phyloP scores from a whole-genome alignment of 1,284 basidiomycete species.

The Cutaneotrichosporon cutaneum region DNA sequence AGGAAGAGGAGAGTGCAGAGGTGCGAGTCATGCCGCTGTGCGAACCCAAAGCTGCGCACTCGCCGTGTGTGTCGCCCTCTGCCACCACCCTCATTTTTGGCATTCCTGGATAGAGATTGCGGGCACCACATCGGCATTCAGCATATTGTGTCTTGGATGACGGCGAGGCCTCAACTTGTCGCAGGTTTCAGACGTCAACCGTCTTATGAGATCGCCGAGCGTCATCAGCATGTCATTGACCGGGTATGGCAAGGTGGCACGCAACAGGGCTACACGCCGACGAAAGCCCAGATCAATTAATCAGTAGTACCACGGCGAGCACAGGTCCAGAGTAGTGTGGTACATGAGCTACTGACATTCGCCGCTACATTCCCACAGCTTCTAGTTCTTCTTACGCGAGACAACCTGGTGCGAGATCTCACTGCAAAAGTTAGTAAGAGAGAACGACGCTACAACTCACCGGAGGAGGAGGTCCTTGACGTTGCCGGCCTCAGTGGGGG shows the following conservation, averaged over 20 bases:
- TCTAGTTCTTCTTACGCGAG: slow-evolving; percentile 20
- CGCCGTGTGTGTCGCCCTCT: background rate
- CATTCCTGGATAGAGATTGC: background rate
- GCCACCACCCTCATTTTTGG: too few relatives aligned
- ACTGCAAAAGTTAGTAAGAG: slow-evolving; percentile 9
- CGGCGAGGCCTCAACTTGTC: background rate
- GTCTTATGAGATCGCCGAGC: background rate
- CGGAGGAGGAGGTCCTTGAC: slow-evolving; percentile 25
- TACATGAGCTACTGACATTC: background rate
- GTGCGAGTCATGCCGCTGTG: background rate
- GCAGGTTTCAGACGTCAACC: background rate
- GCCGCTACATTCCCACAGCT: background rate
- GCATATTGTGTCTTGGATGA: background rate
- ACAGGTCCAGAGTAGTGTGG: background rate
- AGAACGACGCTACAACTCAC: too few relatives aligned
- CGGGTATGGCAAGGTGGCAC: background rate
- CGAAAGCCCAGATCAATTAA: background rate
- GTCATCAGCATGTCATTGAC: background rate
- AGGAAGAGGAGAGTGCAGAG: background rate
- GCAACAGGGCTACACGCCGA: background rate
- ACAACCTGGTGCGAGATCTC: slow-evolving; percentile 28
- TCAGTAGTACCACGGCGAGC: background rate
- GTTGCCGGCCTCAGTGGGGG: slow-evolving; percentile 19
- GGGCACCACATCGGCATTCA: background rate
- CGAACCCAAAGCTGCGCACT: background rate